Base-by-base conservation (phyloP, 352 stramenopile genomes). In the Phytophthora foliorum region DNA sequence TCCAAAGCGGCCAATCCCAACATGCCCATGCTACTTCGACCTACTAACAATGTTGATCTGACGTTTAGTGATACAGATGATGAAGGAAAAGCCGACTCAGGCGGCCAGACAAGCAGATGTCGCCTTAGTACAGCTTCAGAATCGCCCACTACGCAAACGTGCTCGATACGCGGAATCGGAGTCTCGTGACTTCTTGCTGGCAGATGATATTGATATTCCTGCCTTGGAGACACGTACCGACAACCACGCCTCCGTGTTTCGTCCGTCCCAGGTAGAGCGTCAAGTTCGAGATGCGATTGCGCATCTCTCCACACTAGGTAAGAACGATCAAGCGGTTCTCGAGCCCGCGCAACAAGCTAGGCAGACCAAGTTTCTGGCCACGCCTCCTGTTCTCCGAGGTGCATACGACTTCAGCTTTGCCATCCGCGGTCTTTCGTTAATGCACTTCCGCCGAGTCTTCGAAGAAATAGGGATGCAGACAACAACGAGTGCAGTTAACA, bases 241-340 rank as follows among this genome's bases (percentile, higher is more conserved):
- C 1, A 16, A 1, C 16, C 57, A 53, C 7, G 34, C 27, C 1
- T 62, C 38, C 1, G 21, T 38, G 2, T 68, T 68, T 10, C 29
- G 39, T 3, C 60, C 60, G 8, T 68, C 60, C 0, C 13, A 29
- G 14, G 11, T 62, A 2, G 60, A 68, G 14, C 21, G 21, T 3
- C 14, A 22, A 3, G 44, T 69, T 0, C 51, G 32, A 24, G 44
- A 51, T 3, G 61, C 44, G 1, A n/a, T 63, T 8, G 61, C 11
- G 0, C 61, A 63, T 10, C 31, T 32, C 1, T 45, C 31, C 2
- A 13, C 38, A 9, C 11, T 17, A 36, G 52, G 61, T 69, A 63
- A 69, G 61, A 69, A 58, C 14, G 6, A 31, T 34, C 61, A 69
- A 48, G 32, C 34, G n/a, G 32, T 69, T n/a, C 13, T 69, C 4